Evolutionary conservation across 106 monocot genomes (phyloP).

Genomic region (Apostasia shenzhenica): DNA sequence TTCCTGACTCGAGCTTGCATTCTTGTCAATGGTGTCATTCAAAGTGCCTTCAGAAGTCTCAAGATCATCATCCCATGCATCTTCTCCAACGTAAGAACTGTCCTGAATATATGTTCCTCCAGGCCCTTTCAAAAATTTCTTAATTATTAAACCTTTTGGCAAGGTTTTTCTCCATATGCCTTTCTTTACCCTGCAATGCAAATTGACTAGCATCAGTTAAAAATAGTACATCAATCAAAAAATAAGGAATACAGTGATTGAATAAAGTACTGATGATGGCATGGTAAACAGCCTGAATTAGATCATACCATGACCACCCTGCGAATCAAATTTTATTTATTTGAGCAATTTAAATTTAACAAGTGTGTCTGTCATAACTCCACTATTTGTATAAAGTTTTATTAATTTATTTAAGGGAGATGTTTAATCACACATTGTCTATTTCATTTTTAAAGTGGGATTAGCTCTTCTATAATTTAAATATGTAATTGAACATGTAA

Average conservation of each 20-base stretch:
- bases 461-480: too few species aligned
- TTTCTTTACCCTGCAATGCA: conserved; percentile 54
- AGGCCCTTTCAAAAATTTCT: conserved; percentile 67
- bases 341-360: too few species aligned
- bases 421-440: too few species aligned
- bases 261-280: too few species aligned
- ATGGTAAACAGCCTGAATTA: too few species aligned
- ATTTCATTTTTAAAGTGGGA: too few species aligned
- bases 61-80: conserved; percentile 83
- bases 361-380: too few species aligned
- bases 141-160: conserved; percentile 81
- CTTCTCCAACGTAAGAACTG: conserved; percentile 76
- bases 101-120: conserved; percentile 56
- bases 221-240: conserved; percentile 1
- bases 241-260: background rate
- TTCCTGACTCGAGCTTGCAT: conserved; percentile 31
- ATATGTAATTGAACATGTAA: too few species aligned
- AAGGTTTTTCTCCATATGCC: conserved; percentile 78
- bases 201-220: background rate
- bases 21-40: conserved; percentile 44
- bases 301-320: too few species aligned
- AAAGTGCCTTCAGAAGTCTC: conserved; percentile 28
- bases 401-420: too few species aligned
- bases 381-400: too few species aligned
- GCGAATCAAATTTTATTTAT: too few species aligned